Base-by-base conservation (phyloP, 805 yeast species). In the Yueomyces sinensis region DNA sequence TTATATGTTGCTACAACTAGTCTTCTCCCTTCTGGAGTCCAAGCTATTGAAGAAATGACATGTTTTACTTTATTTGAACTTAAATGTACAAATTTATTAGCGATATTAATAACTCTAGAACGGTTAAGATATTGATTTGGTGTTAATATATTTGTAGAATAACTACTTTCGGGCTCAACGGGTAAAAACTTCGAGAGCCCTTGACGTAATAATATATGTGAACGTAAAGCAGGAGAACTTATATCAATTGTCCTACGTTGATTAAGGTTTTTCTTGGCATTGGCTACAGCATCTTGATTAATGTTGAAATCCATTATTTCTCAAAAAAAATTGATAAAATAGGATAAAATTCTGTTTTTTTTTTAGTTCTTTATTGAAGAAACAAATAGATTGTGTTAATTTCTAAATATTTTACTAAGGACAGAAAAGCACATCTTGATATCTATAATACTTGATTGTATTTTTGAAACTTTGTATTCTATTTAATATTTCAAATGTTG, bases 11-110 rank as follows among this genome's bases (percentile, higher is more conserved):
- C 94, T 5, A 93, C 94, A 19, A 91, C 65, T 33, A 91, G 63
- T 45, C 98, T 64, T 45, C 96, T 66, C 0, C 95, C 97, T 46
- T 86, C 96, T 0, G 97, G 97, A 0, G 98, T 91, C 95, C 96
- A 89, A 53, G 72, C 74, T n/a, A 83, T 76, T 2, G 87, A 77
- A 46, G 83, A 82, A 34, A 87, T 83, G 3, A 94, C 82, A 60
- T 89, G 95, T 49, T 81, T 78, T 9, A 86, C 83, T 58, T 91
- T 91, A 61, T 89, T 91, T 15, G 91, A 76, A 38, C 93, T 77
- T 32, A 87, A 68, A 60, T 89, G 97, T 4, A 84, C 91, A 54
- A 89, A 86, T 49, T 86, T 86, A 19, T 82, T 70, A 33, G 77
- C 75, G 9, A 76, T 54, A 49, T 86, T 86, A 39, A 79, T 61